Evolutionary conservation across 495 filamentous ascomycete genomes (phyloP).

Genomic region (Talaromyces nanjingensis): DNA sequence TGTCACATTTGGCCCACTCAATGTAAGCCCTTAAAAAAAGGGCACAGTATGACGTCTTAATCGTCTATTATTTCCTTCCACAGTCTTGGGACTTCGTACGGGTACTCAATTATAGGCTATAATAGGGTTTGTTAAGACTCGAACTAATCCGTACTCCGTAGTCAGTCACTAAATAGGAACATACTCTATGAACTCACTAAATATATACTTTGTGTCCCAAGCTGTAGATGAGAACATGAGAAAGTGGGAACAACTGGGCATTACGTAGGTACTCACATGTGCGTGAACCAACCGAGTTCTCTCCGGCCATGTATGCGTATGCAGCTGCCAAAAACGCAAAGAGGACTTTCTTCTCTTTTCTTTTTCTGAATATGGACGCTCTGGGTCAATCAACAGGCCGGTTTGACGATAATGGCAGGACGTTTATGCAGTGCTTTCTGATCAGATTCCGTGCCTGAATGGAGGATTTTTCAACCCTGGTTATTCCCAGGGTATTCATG

Average conservation of each 20-base stretch:
- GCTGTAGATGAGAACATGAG: background rate
- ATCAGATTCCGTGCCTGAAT: background rate
- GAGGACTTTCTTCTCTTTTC: background rate
- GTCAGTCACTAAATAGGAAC: background rate
- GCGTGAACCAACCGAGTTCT: background rate
- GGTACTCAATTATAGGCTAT: background rate
- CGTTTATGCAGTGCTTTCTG: background rate
- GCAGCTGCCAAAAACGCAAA: background rate
- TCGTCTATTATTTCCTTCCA: background rate
- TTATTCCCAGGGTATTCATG: background rate
- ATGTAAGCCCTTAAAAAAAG: background rate
- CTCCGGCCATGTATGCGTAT: background rate
- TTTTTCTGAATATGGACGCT: background rate
- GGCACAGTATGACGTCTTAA: background rate
- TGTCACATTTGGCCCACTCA: background rate
- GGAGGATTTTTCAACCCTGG: background rate
- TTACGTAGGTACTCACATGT: background rate
- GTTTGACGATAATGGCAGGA: background rate
- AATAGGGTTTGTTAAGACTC: background rate
- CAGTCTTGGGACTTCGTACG: background rate
- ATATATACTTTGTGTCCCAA: background rate
- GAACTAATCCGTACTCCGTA: background rate
- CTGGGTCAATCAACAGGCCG: background rate
- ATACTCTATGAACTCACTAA: background rate
- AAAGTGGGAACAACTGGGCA: background rate